Conservation (phyloP, 495 filamentous ascomycete genomes). For the Neurospora sp. region DNA sequence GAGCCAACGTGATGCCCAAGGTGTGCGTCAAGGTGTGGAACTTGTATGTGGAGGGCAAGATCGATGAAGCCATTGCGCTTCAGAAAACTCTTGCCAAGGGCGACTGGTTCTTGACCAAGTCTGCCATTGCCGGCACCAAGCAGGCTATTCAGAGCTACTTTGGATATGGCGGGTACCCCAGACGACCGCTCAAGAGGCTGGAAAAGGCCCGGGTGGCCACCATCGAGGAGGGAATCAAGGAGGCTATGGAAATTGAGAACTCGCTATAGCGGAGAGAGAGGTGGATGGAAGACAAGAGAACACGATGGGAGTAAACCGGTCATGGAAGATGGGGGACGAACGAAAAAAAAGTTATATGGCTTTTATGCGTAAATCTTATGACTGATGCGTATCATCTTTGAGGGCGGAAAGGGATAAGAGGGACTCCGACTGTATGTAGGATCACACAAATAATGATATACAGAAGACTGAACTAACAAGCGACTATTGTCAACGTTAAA, state of each 20-base stretch:
- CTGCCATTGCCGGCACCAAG: conserved; percentile 80
- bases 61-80: conserved; percentile 60
- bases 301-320: too few species aligned
- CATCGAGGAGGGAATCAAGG: conserved; percentile 60
- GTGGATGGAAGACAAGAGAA: background rate
- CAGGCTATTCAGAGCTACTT: conserved; percentile 72
- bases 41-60: conserved; percentile 61
- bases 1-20: conserved; percentile 79
- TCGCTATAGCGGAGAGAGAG: conserved; percentile 20
- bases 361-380: background rate
- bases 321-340: too few species aligned
- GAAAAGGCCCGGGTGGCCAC: conserved; percentile 48
- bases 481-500: background rate
- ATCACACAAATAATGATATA: background rate
- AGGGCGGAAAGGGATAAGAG: background rate
- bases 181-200: conserved; percentile 61
- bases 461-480: background rate
- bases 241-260: conserved; percentile 52
- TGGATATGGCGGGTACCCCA: conserved; percentile 73
- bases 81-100: conserved; percentile 63
- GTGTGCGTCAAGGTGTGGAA: conserved; percentile 75
- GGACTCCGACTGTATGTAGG: background rate
- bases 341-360: background rate
- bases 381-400: background rate
- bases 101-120: conserved; percentile 81